Percentiles rank a stretch among this genome's conserved stretches.
Conservation (phyloP, 306 rosid genomes). For the Quillaja saponaria region DNA sequence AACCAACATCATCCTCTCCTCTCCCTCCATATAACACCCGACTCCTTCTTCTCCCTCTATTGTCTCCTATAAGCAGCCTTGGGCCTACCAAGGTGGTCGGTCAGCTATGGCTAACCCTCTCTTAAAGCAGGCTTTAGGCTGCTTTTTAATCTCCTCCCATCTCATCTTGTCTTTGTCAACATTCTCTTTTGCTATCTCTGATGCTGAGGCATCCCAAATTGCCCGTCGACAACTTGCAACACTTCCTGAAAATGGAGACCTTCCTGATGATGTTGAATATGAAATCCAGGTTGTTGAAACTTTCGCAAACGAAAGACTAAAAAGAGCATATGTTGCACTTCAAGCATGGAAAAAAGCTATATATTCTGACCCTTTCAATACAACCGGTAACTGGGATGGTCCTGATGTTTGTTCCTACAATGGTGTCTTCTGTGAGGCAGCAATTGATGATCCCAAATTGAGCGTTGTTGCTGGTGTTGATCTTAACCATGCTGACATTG, state of each 20-base stretch:
- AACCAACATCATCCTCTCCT: background rate
- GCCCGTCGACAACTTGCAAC: background rate
- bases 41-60: background rate
- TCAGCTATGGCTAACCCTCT: constrained; percentile 42
- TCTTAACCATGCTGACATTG: constrained; percentile 52
- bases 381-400: constrained; percentile 45
- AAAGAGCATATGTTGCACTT: constrained; percentile 39
- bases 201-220: constrained; percentile 7
- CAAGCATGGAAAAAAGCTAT: constrained; percentile 48
- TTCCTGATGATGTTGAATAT: background rate
- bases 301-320: constrained; percentile 31
- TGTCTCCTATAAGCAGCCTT: constrained; percentile 34
- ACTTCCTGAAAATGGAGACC: background rate
- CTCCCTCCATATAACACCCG: constrained; percentile 27
- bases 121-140: constrained; percentile 43
- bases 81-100: constrained; percentile 51
- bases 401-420: constrained; percentile 50
- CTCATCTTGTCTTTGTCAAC: constrained; percentile 27
- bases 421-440: constrained; percentile 51
- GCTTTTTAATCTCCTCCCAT: constrained; percentile 25
- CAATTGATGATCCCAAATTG: constrained; percentile 43
- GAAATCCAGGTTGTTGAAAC: background rate
- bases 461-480: constrained; percentile 52
- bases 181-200: constrained; percentile 5
- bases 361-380: constrained; percentile 44